These are phyloP conservation scores for Ustilago curta DNA, from an alignment of 1,284 basidiomycete genomes.

Conservation along the genomic window DNA sequence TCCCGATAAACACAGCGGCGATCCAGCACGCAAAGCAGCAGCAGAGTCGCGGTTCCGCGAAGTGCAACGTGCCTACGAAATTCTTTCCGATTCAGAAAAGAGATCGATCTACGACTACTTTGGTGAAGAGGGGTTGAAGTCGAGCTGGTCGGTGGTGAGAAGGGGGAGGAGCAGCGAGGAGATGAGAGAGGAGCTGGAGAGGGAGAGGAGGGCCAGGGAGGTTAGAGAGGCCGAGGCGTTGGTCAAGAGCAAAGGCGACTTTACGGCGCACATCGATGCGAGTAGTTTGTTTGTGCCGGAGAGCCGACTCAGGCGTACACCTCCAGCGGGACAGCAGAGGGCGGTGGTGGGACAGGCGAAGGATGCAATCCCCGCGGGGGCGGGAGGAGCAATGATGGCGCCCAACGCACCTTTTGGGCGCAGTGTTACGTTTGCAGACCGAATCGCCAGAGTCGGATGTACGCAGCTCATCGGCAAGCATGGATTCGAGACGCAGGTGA, in stretches of 20 bases:
- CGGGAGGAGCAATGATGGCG: slow-evolving; percentile 72
- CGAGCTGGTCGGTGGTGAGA: slow-evolving; percentile 71
- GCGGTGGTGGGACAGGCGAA: slow-evolving; percentile 70
- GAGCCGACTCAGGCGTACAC: slow-evolving; percentile 78
- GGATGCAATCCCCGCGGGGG: background rate
- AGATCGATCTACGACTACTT: slow-evolving; percentile 82
- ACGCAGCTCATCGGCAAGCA: slow-evolving; percentile 65
- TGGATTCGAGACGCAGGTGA: slow-evolving; percentile 63
- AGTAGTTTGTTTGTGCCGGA: slow-evolving; percentile 70
- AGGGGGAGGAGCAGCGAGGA: slow-evolving; percentile 73
- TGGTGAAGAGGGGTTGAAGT: slow-evolving; percentile 75
- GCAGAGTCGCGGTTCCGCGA: slow-evolving; percentile 79
- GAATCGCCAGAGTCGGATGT: slow-evolving; percentile 48
- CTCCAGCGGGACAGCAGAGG: slow-evolving; percentile 77
- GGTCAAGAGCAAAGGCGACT: slow-evolving; percentile 73
- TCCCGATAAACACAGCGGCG: slow-evolving; percentile 82
- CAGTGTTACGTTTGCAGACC: slow-evolving; percentile 40
- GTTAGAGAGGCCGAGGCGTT: slow-evolving; percentile 72
- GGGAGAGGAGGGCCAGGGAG: slow-evolving; percentile 71
- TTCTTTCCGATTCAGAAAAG: slow-evolving; percentile 80
- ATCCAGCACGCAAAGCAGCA: slow-evolving; percentile 73
- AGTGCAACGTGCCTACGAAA: slow-evolving; percentile 80
- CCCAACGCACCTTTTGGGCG: slow-evolving; percentile 8
- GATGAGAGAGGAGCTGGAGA: slow-evolving; percentile 73
- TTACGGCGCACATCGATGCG: slow-evolving; percentile 62